Conservation (phyloP, 352 stramenopile genomes). For the Globisporangium carolinianum region DNA sequence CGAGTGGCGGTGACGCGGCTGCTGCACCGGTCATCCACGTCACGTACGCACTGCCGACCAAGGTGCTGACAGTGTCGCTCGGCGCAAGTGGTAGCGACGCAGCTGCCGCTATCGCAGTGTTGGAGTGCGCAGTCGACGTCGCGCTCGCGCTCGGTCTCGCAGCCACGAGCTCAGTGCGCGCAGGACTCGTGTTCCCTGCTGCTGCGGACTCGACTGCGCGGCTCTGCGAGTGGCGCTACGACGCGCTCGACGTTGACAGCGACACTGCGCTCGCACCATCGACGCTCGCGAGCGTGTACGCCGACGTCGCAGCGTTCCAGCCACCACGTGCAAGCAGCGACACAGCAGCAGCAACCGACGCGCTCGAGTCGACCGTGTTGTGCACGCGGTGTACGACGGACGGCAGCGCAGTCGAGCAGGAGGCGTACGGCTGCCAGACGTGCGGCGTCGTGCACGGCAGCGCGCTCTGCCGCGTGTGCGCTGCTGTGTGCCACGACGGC, state of each 20-base stretch:
- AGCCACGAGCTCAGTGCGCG: constrained; percentile 20
- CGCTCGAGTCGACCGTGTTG: constrained; percentile 17
- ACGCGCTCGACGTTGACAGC: constrained; percentile 8
- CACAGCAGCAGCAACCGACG: constrained; percentile 5
- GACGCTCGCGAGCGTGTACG: constrained; percentile 36
- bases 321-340: constrained; percentile 9
- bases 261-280: constrained; percentile 10
- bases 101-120: constrained; percentile 14
- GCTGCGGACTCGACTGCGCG: constrained; percentile 1
- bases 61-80: constrained; percentile 34
- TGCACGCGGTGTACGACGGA: constrained; percentile 73
- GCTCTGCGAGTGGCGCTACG: constrained; percentile 29
- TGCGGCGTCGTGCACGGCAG: constrained; percentile 68
- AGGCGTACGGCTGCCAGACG: constrained; percentile 75
- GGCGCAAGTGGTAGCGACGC: constrained; percentile 15
- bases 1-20: neutral
- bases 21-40: constrained; percentile 21
- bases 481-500: constrained; percentile 69
- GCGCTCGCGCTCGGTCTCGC: constrained; percentile 37
- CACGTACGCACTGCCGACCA: constrained; percentile 33
- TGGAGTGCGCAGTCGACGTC: constrained; percentile 50
- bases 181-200: constrained; percentile 43
- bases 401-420: constrained; percentile 73
- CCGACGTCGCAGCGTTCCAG: constrained; percentile 17
- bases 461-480: constrained; percentile 59